phyloP scores from a whole-genome alignment of 768 basidiomycete species.

The Leucogyrophana mollusca region DNA sequence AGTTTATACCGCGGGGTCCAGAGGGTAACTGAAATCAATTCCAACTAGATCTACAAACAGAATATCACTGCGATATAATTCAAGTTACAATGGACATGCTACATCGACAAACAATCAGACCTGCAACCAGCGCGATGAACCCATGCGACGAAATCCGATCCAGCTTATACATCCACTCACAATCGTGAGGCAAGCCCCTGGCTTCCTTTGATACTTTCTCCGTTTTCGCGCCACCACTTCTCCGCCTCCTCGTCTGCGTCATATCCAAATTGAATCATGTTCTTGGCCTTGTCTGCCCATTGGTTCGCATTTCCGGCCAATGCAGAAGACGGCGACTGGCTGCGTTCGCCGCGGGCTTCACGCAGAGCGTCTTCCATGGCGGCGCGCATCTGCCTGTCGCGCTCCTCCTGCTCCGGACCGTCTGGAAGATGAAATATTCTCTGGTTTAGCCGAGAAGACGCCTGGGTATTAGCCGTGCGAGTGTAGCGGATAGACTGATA shows the following conservation, averaged over 20 bases:
- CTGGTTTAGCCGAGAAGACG: slow-evolving; percentile 48
- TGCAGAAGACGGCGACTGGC: slow-evolving; percentile 5
- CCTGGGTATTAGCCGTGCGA: slow-evolving; percentile 50
- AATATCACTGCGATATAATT: too few relatives aligned
- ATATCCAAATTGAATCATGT: slow-evolving; percentile 45
- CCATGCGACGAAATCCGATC: too few relatives aligned
- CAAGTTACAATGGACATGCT: too few relatives aligned
- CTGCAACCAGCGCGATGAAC: too few relatives aligned
- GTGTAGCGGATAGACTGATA: slow-evolving; percentile 51
- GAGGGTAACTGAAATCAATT: too few relatives aligned
- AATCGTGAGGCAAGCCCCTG: too few relatives aligned
- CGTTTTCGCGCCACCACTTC: slow-evolving; percentile 44
- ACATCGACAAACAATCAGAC: too few relatives aligned
- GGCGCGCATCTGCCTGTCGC: slow-evolving; percentile 49
- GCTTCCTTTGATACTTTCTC: slow-evolving; percentile 13
- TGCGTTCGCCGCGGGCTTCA: slow-evolving; percentile 16
- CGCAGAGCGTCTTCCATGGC: slow-evolving; percentile 44
- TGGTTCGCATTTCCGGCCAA: slow-evolving; percentile 44
- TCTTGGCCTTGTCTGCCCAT: slow-evolving; percentile 59
- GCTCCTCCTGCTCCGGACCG: slow-evolving; percentile 47
- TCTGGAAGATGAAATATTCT: slow-evolving; percentile 55
- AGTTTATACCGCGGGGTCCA: too few relatives aligned
- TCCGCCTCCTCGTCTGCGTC: slow-evolving; percentile 53
- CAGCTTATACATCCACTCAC: too few relatives aligned
- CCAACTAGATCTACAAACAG: too few relatives aligned